Conservation (phyloP, 495 filamentous ascomycete genomes). For the Tuber melanosporum region DNA sequence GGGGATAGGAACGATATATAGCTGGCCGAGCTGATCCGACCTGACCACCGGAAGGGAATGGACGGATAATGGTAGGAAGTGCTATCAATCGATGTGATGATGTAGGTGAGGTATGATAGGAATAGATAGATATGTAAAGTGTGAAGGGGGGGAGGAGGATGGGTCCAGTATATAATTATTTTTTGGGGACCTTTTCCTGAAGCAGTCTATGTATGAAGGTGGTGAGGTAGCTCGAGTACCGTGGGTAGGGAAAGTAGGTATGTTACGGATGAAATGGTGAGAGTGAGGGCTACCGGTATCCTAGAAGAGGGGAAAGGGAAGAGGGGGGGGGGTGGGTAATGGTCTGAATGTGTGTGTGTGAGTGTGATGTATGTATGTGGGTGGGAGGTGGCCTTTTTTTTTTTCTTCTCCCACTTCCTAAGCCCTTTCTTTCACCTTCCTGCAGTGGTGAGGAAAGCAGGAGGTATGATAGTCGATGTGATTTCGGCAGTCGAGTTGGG, state of each 20-base stretch:
- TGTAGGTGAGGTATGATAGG: conserved; percentile 1
- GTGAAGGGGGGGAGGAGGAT: not conserved
- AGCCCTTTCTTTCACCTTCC: not conserved
- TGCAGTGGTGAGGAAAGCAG: conserved; percentile 4
- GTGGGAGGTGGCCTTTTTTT: conserved; percentile 3
- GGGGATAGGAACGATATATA: not conserved
- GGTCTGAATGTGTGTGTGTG: not conserved
- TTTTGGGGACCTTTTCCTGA: not conserved
- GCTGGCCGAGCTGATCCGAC: not conserved
- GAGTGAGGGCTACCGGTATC: not conserved
- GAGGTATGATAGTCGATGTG: conserved; percentile 4
- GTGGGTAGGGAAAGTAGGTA: not conserved
- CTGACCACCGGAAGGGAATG: not conserved
- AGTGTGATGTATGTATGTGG: not conserved
- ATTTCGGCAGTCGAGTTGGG: conserved; percentile 33
- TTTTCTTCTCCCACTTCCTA: not conserved
- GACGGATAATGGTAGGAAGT: not conserved
- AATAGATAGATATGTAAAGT: not conserved
- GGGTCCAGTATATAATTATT: conserved; percentile 4
- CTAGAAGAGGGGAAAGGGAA: not conserved
- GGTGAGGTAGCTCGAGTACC: not conserved
- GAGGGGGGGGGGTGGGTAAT: conserved; percentile 2
- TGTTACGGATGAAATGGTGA: not conserved
- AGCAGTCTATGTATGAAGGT: not conserved
- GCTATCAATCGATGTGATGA: not conserved